Evolutionary conservation across 2,329 filamentous ascomycete species (phyloP), one percentile per base, ranked within the genome.

Genomic region (Colletotrichum horii): DNA sequence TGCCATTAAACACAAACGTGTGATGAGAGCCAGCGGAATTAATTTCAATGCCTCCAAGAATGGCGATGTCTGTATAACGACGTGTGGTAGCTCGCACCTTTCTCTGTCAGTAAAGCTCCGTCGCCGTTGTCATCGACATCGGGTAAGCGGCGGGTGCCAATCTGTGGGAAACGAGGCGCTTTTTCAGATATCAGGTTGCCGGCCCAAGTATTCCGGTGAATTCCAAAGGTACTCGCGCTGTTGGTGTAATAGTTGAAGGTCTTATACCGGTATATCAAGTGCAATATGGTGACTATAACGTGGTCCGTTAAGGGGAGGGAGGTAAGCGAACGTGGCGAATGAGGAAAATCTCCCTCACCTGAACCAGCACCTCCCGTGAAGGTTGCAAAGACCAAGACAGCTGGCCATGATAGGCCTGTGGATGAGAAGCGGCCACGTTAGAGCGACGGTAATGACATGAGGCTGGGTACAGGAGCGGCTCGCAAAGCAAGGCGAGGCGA

Each of bases 91-190:
- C 43, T 52, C 43, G 43, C 43, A 52, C 30, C 56, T 28, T 52
- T 61, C 14, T 22, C 56, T 24, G 6, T 52, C 43, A 52, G 43
- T 52, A 52, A 52, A 52, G 43, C 43, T 22, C 12, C 8, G 34
- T 48, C 28, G 26, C 32, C 14, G 19, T 34, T 30, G 15, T 64
- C 48, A 34, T 22, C 52, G 48, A n/a, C 15, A 74, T 58, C 9
- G 58, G 26, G 64, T 69, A 74, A 76, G 74, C 34, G 74, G 74
- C 74, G 34, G 74, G 74, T 74, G 43, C 24, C 30, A 76, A 76
- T 74, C 65, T 52, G 64, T 52, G 56, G 43, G 56, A 70, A 58
- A 30, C 22, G 24, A 22, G 30, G 32, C 8, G 58, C 14, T 15
- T 48, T 67, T 72, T 52, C 62, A 72, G 58, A 67, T 14, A 52